phyloP scores from a whole-genome alignment of 192 early-diverging fungal genomes.

The Backusella westeae region DNA sequence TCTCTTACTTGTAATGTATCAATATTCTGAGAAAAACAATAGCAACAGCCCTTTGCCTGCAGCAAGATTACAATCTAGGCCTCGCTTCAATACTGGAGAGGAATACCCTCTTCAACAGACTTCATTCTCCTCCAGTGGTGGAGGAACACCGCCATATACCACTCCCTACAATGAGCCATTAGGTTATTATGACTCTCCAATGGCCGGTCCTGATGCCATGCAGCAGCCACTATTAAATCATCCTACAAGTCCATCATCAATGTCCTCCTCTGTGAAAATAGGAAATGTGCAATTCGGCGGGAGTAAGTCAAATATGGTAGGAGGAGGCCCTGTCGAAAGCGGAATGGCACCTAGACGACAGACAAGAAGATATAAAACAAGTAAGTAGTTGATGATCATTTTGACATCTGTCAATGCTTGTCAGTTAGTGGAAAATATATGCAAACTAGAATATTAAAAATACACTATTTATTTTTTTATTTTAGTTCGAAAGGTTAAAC shows the following conservation, averaged over 20 bases:
- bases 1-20: conserved; percentile 7
- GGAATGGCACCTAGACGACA: conserved; percentile 37
- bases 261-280: neutral
- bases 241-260: neutral
- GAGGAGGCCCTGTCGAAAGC: conserved; percentile 6
- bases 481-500: conserved; percentile 49
- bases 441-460: neutral
- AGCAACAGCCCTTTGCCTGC: conserved; percentile 4
- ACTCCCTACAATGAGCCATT: neutral
- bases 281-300: conserved; percentile 1
- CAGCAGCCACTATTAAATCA: conserved; percentile 3
- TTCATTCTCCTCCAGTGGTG: conserved; percentile 5
- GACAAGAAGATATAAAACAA: conserved; percentile 45
- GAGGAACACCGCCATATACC: neutral
- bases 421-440: neutral
- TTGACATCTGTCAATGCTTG: neutral
- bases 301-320: conserved; percentile 11
- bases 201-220: neutral
- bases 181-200: conserved; percentile 15
- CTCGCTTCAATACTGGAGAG: conserved; percentile 6
- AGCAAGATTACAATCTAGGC: conserved; percentile 10
- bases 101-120: conserved; percentile 10
- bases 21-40: conserved; percentile 1
- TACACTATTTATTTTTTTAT: neutral
- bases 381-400: conserved; percentile 4